Evolutionary conservation across 192 early-diverging fungal genomes (phyloP), one percentile per base, ranked within the genome.

Genomic region (Rhizophlyctis rosea): DNA sequence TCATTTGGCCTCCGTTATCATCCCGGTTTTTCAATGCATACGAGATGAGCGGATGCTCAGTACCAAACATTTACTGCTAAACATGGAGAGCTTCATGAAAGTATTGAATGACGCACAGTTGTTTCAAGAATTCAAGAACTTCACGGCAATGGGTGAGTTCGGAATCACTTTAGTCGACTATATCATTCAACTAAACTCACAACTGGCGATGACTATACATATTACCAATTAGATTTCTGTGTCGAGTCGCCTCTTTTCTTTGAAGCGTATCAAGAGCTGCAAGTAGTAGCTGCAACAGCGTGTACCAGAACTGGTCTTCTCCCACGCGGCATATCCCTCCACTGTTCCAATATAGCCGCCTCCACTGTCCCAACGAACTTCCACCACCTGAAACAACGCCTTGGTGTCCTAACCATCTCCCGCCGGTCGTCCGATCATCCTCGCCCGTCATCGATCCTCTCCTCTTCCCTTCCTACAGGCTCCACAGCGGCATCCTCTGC

Each of bases 201-300:
- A n/a, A n/a, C n/a, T n/a, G n/a, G n/a, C n/a, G n/a, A n/a, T n/a
- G n/a, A n/a, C n/a, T n/a, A n/a, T n/a, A n/a, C 14, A 21, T 0
- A 0, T 54, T 54, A 33, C n/a, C n/a, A 31, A 18, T 16, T n/a
- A 27, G 65, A 67, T 32, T 60, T 67, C 30, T 67, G 65, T 39
- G 58, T 67, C 50, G 65, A 67, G 31, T 59, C 57, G 32, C 55
- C 65, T 14, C 65, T 67, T 0, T 67, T 67, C 32, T 67, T 35
- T 48, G 65, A 67, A 53, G 65, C 65, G 21, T 60, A 67, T 29
- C 57, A 67, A 35, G 65, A 67, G 35, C 65, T 67, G 7, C 24
- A 59, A 13, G 65, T 60, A 24, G 25, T 55, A 30, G 44, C 58
- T n/a, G 58, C 65, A 16, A 56, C 47, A 3, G 65, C 65, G 29